phyloP scores from a whole-genome alignment of 2,329 filamentous ascomycete species.

The Chrysosporium keratinophilum region DNA sequence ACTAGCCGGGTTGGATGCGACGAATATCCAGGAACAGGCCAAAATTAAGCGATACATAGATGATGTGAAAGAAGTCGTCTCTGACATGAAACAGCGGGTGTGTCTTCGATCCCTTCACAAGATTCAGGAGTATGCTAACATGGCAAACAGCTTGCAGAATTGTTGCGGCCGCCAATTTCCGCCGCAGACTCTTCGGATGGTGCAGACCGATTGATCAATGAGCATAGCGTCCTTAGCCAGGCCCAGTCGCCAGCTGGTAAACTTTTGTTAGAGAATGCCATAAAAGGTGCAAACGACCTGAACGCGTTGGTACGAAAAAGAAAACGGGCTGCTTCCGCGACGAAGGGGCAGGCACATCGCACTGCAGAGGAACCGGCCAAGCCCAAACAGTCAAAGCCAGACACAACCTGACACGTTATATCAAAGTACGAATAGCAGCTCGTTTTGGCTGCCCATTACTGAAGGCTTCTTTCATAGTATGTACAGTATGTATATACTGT shows the following conservation, averaged over 20 bases:
- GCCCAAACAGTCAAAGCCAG: background rate
- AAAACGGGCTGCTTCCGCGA: constrained; percentile 20
- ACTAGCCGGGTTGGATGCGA: constrained; percentile 29
- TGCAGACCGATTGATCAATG: constrained; percentile 22
- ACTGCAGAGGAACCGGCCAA: background rate
- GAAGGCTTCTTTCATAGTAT: too few relatives aligned
- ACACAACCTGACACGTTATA: background rate
- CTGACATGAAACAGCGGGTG: constrained; percentile 51
- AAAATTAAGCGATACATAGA: constrained; percentile 41
- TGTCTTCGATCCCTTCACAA: constrained; percentile 18
- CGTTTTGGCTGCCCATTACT: too few relatives aligned
- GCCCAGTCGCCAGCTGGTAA: constrained; percentile 46
- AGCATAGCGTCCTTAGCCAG: constrained; percentile 49
- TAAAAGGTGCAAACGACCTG: constrained; percentile 49
- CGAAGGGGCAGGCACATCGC: background rate
- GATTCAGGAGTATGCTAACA: constrained; percentile 13
- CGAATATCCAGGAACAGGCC: constrained; percentile 33
- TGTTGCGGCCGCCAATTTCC: constrained; percentile 45
- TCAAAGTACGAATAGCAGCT: too few relatives aligned
- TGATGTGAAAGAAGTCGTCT: constrained; percentile 52
- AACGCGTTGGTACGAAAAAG: constrained; percentile 49
- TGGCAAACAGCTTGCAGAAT: constrained; percentile 42
- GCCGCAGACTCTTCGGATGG: constrained; percentile 31
- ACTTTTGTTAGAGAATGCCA: constrained; percentile 42
- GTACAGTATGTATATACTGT: too few relatives aligned